A percentile compares a stretch with the other conserved stretches of the same genome.
Conservation (phyloP, 2,329 filamentous ascomycete species). For the Fusarium sp. region DNA sequence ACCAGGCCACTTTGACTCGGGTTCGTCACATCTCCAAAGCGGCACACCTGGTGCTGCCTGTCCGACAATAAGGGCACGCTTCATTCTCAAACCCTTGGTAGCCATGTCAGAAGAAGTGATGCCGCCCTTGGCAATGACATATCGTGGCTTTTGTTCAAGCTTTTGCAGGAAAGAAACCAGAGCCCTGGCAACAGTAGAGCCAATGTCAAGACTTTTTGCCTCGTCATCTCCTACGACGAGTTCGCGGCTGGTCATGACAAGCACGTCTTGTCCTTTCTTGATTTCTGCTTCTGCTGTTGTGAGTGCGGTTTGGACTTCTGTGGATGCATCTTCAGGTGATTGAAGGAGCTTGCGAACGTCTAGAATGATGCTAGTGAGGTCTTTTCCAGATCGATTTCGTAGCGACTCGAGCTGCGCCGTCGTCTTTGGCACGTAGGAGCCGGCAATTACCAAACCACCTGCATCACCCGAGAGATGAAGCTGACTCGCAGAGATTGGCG, state of each 20-base stretch:
- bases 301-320: constrained; percentile 52
- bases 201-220: constrained; percentile 68
- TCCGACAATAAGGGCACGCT: constrained; percentile 67
- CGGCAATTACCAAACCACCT: constrained; percentile 69
- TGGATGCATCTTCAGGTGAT: constrained; percentile 51
- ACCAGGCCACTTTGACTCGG: constrained; percentile 64
- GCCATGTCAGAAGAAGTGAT: constrained; percentile 74
- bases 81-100: constrained; percentile 69
- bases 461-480: constrained; percentile 56
- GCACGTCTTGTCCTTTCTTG: constrained; percentile 64
- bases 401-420: constrained; percentile 67
- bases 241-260: constrained; percentile 72
- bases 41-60: constrained; percentile 72
- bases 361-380: constrained; percentile 63
- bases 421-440: constrained; percentile 73
- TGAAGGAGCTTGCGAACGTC: constrained; percentile 64
- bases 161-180: constrained; percentile 65
- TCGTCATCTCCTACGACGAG: constrained; percentile 64
- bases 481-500: constrained; percentile 64
- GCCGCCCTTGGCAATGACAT: constrained; percentile 73
- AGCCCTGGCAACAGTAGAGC: constrained; percentile 65
- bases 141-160: constrained; percentile 66
- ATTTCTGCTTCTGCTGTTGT: constrained; percentile 58
- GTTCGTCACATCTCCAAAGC: constrained; percentile 71
- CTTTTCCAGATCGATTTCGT: constrained; percentile 54